Base-by-base conservation (phyloP, 345 rosid species). In the Hirschfeldia incana region DNA sequence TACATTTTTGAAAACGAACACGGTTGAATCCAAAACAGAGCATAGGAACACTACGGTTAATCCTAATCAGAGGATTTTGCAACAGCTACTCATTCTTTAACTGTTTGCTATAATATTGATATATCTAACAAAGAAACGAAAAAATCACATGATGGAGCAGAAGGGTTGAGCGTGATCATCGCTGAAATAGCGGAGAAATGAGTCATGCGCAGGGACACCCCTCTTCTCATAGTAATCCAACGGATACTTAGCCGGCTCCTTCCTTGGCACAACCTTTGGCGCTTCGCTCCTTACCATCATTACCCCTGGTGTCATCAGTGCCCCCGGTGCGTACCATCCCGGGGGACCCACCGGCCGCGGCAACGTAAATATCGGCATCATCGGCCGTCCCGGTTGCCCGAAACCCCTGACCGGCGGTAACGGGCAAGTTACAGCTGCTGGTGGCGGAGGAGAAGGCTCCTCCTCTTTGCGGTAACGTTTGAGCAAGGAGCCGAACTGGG, bases 121-220 rank as follows among this genome's bases (percentile, higher is more conserved):
- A 51, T 51, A 51, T 51, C 8, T 4, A 51, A n/a, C 58, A 51
- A n/a, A 5, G 4, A 55, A 39, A 37, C 6, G 55, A 46, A 44
- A 36, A 51, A 51, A 57, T 77, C 70, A 77, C 76, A 77, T 70
- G 70, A 77, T 78, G 8, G 81, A 53, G 59, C 59, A 53, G 21
- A 21, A 21, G 26, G 80, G 70, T 36, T 77, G 75, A n/a, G 76
- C 70, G 10, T 64, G 68, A 33, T 64, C 68, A 34, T 66, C 70
- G 70, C 70, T 67, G 21, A 67, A 67, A 3, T 39, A 67, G 10
- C 49, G 34, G 57, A 67, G 42, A 67, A 13, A 53, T 4, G 53
- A 17, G 32, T 66, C 42, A 13, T 46, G 6, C 2, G 59, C 44
- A 27, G 81, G 76, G 28, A 53, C 71, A 0, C 51, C 61, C 0